Conservation (phyloP, 768 basidiomycete genomes). For the Termitomyces sp. region DNA sequence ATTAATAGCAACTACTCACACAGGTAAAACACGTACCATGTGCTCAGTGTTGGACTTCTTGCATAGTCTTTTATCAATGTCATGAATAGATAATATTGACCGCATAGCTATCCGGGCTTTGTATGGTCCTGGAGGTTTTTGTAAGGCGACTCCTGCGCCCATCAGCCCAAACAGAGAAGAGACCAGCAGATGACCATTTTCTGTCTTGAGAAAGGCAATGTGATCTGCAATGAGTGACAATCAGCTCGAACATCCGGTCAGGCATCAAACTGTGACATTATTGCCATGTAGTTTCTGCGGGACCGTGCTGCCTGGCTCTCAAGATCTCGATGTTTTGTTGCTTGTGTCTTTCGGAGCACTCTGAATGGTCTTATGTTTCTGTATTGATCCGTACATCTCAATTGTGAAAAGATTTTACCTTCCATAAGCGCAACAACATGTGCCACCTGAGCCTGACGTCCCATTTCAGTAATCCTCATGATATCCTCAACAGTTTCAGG, state of each 20-base stretch:
- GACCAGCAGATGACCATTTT: not conserved
- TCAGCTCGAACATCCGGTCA: not conserved
- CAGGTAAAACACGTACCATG: not conserved
- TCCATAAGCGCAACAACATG: constrained; percentile 7
- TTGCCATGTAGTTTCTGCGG: not conserved
- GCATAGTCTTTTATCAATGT: not conserved
- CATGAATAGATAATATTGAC: not conserved
- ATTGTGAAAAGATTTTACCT: constrained; percentile 4
- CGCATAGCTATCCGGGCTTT: not conserved
- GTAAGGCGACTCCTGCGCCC: not conserved
- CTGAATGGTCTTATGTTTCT: constrained; percentile 1
- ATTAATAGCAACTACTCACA: not conserved
- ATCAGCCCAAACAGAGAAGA: not conserved
- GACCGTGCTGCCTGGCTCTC: not conserved
- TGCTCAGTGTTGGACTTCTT: not conserved
- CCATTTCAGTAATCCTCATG: constrained; percentile 6
- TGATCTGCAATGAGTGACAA: not conserved
- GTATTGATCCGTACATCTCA: not conserved
- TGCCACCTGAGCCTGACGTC: constrained; percentile 6
- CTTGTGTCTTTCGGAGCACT: constrained; percentile 3
- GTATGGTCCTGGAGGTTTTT: not conserved
- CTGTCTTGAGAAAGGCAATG: too few species aligned
- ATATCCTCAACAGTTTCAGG: constrained; percentile 6
- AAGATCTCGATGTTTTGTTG: not conserved
- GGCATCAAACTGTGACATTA: not conserved